Conservation (phyloP, 2,329 filamentous ascomycete genomes). For the Alternaria viburni region DNA sequence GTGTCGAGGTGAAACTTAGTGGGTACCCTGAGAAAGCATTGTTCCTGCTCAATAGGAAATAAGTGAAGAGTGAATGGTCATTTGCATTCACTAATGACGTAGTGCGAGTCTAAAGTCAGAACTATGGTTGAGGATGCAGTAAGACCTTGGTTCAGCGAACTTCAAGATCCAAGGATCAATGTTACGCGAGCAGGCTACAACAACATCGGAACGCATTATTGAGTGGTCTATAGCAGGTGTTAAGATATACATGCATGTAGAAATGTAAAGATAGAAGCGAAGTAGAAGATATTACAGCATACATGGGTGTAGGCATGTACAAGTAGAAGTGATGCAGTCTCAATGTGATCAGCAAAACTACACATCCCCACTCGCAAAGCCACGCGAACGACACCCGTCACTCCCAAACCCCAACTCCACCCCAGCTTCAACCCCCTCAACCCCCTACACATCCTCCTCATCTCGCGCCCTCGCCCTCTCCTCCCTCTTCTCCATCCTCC, state of each 20-base stretch:
- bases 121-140: background rate
- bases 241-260: background rate
- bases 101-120: background rate
- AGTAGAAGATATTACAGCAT: too few species aligned
- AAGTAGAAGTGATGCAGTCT: too few species aligned
- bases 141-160: background rate
- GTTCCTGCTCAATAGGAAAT: background rate
- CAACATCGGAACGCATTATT: too few species aligned
- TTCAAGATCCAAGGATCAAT: too few species aligned
- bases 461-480: background rate
- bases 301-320: too few species aligned
- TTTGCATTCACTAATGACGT: background rate
- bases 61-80: too few species aligned
- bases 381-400: background rate
- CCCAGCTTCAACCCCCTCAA: background rate
- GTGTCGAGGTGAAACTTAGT: background rate
- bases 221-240: too few species aligned
- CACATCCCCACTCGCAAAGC: too few species aligned
- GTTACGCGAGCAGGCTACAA: too few species aligned
- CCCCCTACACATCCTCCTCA: background rate
- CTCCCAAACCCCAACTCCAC: background rate
- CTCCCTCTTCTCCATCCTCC: background rate
- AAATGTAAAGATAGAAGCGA: too few species aligned
- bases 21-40: accelerated
- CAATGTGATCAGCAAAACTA: too few species aligned